Evolutionary conservation across 306 rosid genomes (phyloP), one percentile per base, ranked within the genome.

Genomic region (Quercus glauca): DNA sequence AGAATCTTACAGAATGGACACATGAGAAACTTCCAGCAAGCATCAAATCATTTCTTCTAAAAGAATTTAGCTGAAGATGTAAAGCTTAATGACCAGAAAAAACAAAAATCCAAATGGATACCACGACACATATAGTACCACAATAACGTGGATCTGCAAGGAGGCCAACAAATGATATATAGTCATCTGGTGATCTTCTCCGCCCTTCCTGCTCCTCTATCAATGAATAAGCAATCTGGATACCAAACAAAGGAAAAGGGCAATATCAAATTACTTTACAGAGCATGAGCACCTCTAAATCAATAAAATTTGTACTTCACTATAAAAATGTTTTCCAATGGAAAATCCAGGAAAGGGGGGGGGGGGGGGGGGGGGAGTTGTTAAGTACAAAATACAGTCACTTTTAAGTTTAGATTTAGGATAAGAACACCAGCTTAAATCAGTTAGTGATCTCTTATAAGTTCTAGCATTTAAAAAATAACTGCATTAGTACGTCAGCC

Each of bases 121-220:
- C 88, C 90, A 83, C 77, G 73, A 89, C 86, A 31, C 35, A 76
- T 65, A 83, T 80, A 87, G 74, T 94, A 95, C 99, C 98, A 87
- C 96, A 95, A 87, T 89, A 96, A 68, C 96, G 92, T 86, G 97
- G 92, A 86, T 96, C 97, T 73, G 96, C 99, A 86, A 96, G 97
- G 86, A 96, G 98, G 84, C 91, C 81, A 60, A 96, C 99, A 71
- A 96, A 93, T 26, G 99, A 96, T 84, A 96, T 96, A 79, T 89
- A 90, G 80, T 88, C 93, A 83, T 88, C 89, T 55, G 84, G 80
- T 49, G 60, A 75, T 81, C 85, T 88, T 79, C 79, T 83, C 53
- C 84, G 88, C 51, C 98, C 99, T 87, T 93, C 99, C 90, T 96
- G 99, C 85, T 89, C 99, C 91, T 93, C 97, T 82, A 96, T 79